Evolutionary conservation across 2,329 filamentous ascomycete genomes (phyloP), one percentile per base, ranked within the genome.

Genomic region (Gaeumannomyces tritici): DNA sequence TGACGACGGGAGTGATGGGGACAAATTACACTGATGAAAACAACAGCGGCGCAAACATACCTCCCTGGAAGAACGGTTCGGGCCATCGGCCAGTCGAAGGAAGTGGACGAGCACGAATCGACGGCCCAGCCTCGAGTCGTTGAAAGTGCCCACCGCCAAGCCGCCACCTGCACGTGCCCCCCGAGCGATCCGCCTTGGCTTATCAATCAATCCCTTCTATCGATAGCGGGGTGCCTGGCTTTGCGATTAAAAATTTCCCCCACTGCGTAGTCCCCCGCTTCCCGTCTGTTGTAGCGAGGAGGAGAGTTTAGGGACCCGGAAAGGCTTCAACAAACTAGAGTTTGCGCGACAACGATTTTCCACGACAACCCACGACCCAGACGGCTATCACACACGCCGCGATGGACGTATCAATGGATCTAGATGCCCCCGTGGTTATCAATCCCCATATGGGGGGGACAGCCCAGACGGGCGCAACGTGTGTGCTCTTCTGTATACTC

Each of bases 401-500:
- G 18, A 61, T 61, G 60, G 60, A 61, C 18, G 33, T 57, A 24
- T 65, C 65, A 62, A 73, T 74, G 70, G 72, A 73, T 67, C 57
- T 73, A 64, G 72, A 73, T 65, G 67, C 65, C 26, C 70, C 70
- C 61, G 69, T 73, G 66, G 64, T 66, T 59, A 71, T 73, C 65
- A 69, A 66, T 42, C 54, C 60, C 59, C 61, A 67, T 47, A 33
- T 63, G 60, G 70, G 65, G 60, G 70, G 65, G 26, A 65, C 65
- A 15, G 67, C 67, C n/a, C 66, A 67, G 63, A 70, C 70, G 3
- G 68, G 67, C 63, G 71, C 72, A 55, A 74, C 72, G 70, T 72
- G 58, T 67, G 71, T 68, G 24, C 24, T 18, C 35, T 13, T 28
- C 8, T 26, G 12, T 42, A 27, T 47, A 5, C 12, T 42, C 9